Evolutionary conservation across 768 basidiomycete species (phyloP).

Genomic region (Mycena filopes): DNA sequence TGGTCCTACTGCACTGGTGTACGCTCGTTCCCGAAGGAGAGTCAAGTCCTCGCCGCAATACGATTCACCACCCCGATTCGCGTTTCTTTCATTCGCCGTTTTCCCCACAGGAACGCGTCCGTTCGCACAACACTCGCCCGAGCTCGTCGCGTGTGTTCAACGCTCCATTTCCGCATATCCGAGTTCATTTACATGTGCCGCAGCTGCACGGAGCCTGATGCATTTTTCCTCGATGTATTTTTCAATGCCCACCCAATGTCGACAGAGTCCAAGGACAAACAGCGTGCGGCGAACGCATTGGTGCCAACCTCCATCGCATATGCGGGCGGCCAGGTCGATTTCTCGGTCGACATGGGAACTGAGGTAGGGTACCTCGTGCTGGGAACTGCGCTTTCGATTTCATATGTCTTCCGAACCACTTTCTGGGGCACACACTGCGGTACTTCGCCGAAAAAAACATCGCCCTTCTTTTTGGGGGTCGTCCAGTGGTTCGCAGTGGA

Average conservation of each 20-base stretch:
- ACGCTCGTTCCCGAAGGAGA: constrained; percentile 67
- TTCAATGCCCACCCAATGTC: constrained; percentile 75
- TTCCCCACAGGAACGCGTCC: constrained; percentile 75
- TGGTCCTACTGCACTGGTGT: constrained; percentile 76
- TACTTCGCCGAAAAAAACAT: no score
- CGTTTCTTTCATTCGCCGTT: constrained; percentile 72
- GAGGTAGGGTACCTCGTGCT: constrained; percentile 59
- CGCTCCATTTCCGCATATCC: constrained; percentile 6
- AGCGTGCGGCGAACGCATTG: constrained; percentile 75
- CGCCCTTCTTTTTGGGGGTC: neutral
- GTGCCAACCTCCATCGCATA: constrained; percentile 79
- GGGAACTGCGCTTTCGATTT: neutral
- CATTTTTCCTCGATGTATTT: constrained; percentile 79
- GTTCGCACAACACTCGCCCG: constrained; percentile 64
- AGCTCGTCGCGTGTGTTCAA: constrained; percentile 67
- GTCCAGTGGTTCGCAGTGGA: neutral
- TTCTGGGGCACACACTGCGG: no score
- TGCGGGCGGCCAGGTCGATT: constrained; percentile 74
- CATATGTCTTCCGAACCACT: neutral
- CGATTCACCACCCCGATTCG: constrained; percentile 77
- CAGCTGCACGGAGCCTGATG: constrained; percentile 77
- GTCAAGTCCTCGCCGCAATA: constrained; percentile 71
- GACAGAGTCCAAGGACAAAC: constrained; percentile 63
- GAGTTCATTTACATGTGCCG: constrained; percentile 22
- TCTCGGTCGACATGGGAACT: constrained; percentile 72